Base-by-base conservation (phyloP, 2,329 filamentous ascomycete genomes). In the Ceratocystiopsis sp. region DNA sequence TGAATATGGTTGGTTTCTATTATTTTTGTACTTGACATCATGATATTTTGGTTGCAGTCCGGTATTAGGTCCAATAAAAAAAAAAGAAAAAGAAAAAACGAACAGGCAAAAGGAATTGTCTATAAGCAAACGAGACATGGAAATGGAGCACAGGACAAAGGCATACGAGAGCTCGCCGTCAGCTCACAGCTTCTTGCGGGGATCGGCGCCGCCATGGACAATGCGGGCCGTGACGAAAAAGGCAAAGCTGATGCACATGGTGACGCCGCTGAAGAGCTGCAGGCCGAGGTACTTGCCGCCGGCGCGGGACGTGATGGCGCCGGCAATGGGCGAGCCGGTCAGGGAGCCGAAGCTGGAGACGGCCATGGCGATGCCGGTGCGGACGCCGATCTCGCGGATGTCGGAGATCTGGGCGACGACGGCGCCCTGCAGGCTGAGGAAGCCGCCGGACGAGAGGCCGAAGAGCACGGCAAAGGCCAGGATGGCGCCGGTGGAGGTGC, bases 361-460 rank as follows among this genome's bases (percentile, higher is more conserved):
- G 8, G 68, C 67, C 52, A 76, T 78, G 41, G 71, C 61, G 0
- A 67, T 66, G 1, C 77, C 77, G 1, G 63, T 71, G 11, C 76
- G 62, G 0, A 73, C 61, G 2, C 76, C 77, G 14, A 80, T 70
- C 52, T 76, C 65, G 3, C 67, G 61, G 43, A 77, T 65, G 40
- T 75, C 71, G 1, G 67, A 71, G 46, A 80, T 73, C 50, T 79
- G 73, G 1, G 71, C 73, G 8, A 80, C 59, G 9, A 75, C 59
- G 0, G 71, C 63, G 0, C 75, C 71, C 0, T 65, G 59, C 15
- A 83, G 58, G 2, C 69, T 69, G 40, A 80, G 69, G 51, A 74
- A 78, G 3, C 71, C 71, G 13, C 79, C 79, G 1, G 72, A 76
- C 13, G 65, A 64, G 55, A 83, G 80, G 7, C 78, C 79, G 49